These are phyloP conservation scores for Fusarium ramigenum DNA, from an alignment of 2,329 filamentous ascomycete species.

Conservation along the genomic window DNA sequence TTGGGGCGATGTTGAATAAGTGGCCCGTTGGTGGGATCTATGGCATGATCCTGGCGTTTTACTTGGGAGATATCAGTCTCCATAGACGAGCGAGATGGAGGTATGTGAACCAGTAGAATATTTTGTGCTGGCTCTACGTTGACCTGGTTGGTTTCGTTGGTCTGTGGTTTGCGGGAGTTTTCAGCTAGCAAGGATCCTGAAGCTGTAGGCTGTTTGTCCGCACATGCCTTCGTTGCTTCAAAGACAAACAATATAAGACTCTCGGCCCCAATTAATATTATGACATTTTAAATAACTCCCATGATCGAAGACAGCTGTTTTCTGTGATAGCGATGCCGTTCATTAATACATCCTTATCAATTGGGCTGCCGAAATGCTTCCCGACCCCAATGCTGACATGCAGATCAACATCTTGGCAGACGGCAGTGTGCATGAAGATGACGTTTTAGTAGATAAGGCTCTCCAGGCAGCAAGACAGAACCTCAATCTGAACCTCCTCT, in stretches of 20 bases:
- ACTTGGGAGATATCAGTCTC: constrained; percentile 29
- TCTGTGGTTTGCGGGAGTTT: no score
- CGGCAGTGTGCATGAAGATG: no score
- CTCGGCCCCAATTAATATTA: no score
- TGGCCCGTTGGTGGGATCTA: constrained; percentile 38
- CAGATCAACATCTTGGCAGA: neutral
- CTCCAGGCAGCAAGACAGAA: neutral
- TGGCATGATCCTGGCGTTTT: constrained; percentile 32
- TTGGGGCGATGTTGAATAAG: neutral
- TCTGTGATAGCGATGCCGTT: neutral
- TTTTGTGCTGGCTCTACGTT: no score
- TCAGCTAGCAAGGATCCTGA: no score
- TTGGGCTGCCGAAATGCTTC: fast-evolving
- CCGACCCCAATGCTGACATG: neutral
- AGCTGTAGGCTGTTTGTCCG: no score
- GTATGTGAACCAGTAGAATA: neutral
- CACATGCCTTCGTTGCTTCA: no score
- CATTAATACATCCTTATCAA: neutral
- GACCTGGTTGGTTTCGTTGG: no score
- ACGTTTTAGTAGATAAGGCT: no score
- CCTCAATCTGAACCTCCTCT: fast-evolving
- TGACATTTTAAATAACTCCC: no score
- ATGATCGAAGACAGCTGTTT: no score
- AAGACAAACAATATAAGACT: no score
- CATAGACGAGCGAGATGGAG: constrained; percentile 28